A percentile compares a stretch with the other conserved stretches of the same genome.
phyloP scores from a whole-genome alignment of 225 moss, liverwort and hornwort genomes.

The Thuidium tamariscinum region DNA sequence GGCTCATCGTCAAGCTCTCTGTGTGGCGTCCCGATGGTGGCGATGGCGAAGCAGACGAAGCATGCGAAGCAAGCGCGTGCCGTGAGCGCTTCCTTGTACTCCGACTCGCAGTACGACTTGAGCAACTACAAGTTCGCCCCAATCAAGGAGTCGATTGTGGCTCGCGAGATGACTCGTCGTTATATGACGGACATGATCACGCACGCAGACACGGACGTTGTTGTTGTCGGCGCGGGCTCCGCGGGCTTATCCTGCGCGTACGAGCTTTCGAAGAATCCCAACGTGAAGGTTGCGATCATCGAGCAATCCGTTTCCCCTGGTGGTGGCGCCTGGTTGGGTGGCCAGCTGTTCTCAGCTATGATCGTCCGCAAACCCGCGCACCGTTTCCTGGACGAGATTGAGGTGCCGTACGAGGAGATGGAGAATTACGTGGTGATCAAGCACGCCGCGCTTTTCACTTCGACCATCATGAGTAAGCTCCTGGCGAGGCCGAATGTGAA shows the following conservation, averaged over 20 bases:
- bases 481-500: slow-evolving; percentile 86
- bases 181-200: slow-evolving; percentile 99
- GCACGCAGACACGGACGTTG: slow-evolving; percentile 82
- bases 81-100: slow-evolving; percentile 48
- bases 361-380: slow-evolving; percentile 92
- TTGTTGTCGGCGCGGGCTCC: slow-evolving; percentile 74
- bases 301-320: slow-evolving; percentile 93
- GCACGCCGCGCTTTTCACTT: slow-evolving; percentile 96
- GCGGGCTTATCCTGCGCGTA: slow-evolving; percentile 76
- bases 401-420: slow-evolving; percentile 77
- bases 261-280: slow-evolving; percentile 91
- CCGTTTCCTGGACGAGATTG: slow-evolving; percentile 85
- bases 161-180: slow-evolving; percentile 70
- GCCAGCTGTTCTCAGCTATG: slow-evolving; percentile 93
- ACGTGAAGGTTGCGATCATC: slow-evolving; percentile 81
- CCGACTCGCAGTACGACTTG: slow-evolving; percentile 63
- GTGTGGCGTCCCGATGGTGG: not conserved
- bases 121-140: slow-evolving; percentile 85
- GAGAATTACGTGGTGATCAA: slow-evolving; percentile 92
- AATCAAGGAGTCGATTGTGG: slow-evolving; percentile 87
- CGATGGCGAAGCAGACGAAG: not conserved
- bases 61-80: not conserved
- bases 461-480: slow-evolving; percentile 84
- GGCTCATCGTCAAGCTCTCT: not conserved
- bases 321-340: slow-evolving; percentile 89